Evolutionary conservation across 352 stramenopile genomes (phyloP).

Genomic region (Pythium sukuiense): DNA sequence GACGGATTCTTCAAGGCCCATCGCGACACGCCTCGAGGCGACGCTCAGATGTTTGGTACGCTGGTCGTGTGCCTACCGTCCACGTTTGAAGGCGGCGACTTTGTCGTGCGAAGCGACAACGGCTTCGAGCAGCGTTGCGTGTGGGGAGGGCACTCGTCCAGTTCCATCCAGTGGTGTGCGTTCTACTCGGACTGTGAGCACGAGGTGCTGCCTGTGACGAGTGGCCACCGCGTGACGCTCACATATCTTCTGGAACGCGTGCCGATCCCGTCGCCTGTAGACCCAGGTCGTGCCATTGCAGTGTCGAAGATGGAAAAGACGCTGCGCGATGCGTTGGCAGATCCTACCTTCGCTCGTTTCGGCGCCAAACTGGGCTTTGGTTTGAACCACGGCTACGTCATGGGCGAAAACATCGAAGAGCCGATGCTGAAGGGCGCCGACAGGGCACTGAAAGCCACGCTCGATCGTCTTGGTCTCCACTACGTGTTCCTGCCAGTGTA

Average conservation of each 20-base stretch:
- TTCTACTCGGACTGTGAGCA: constrained; percentile 28
- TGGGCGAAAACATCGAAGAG: neutral
- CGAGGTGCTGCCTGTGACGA: constrained; percentile 13
- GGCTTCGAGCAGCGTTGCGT: constrained; percentile 8
- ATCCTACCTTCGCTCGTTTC: constrained; percentile 13
- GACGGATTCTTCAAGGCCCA: constrained; percentile 26
- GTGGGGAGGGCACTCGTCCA: neutral
- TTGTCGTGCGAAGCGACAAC: constrained; percentile 15
- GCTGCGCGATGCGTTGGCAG: neutral
- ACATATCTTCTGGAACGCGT: constrained; percentile 17
- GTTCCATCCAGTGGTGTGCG: constrained; percentile 21
- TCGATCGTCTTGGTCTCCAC: constrained; percentile 16
- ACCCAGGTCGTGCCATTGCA: neutral
- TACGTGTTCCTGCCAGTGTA: constrained; percentile 24
- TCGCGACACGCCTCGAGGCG: constrained; percentile 16
- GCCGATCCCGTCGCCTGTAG: neutral
- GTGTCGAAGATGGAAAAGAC: neutral
- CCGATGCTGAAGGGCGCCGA: constrained; percentile 22
- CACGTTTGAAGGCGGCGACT: constrained; percentile 15
- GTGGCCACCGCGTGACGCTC: constrained; percentile 21
- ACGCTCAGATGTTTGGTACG: constrained; percentile 13
- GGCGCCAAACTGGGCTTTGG: constrained; percentile 19
- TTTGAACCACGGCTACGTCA: constrained; percentile 11
- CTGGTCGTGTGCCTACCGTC: constrained; percentile 19
- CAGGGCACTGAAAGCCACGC: constrained; percentile 9